Evolutionary conservation across 2,329 filamentous ascomycete genomes (phyloP).

Genomic region (Calonectria crousiana): DNA sequence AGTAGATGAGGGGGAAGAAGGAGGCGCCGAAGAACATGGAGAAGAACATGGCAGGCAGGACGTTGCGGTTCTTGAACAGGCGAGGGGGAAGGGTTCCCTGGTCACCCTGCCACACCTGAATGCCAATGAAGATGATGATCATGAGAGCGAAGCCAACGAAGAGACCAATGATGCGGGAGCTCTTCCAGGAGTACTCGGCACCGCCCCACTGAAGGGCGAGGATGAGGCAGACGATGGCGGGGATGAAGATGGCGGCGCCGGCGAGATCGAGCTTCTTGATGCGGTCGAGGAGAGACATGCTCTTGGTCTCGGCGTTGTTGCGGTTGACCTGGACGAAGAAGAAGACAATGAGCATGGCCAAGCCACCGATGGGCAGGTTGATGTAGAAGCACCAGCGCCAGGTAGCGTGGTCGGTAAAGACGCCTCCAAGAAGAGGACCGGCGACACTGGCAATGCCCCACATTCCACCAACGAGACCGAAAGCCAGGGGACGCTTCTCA

Average conservation of each 20-base stretch:
- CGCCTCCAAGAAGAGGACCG: slow-evolving; percentile 64
- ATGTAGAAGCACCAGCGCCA: slow-evolving; percentile 67
- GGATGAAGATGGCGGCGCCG: slow-evolving; percentile 64
- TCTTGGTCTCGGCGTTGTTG: slow-evolving; percentile 48
- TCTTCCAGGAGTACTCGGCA: slow-evolving; percentile 62
- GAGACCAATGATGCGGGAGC: slow-evolving; percentile 62
- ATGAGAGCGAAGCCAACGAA: slow-evolving; percentile 63
- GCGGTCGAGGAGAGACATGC: slow-evolving; percentile 50
- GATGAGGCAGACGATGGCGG: slow-evolving; percentile 64
- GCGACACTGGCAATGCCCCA: slow-evolving; percentile 67
- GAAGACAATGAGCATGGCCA: slow-evolving; percentile 62
- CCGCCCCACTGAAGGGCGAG: slow-evolving; percentile 71
- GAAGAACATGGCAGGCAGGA: slow-evolving; percentile 58
- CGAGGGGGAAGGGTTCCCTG: slow-evolving; percentile 60
- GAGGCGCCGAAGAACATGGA: slow-evolving; percentile 62
- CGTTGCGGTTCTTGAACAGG: slow-evolving; percentile 58
- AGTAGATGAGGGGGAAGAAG: slow-evolving; percentile 67
- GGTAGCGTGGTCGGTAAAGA: slow-evolving; percentile 60
- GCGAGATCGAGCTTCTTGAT: slow-evolving; percentile 62
- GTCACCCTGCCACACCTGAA: slow-evolving; percentile 59
- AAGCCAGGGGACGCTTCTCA: slow-evolving; percentile 64
- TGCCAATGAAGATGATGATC: slow-evolving; percentile 58
- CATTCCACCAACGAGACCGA: slow-evolving; percentile 67
- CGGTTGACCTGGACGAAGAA: slow-evolving; percentile 59
- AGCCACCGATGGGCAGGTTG: slow-evolving; percentile 60